Percentiles rank a stretch among this genome's conserved stretches.
Conservation (phyloP, 768 basidiomycete species). For the Agaricus sinodeliciosus region DNA sequence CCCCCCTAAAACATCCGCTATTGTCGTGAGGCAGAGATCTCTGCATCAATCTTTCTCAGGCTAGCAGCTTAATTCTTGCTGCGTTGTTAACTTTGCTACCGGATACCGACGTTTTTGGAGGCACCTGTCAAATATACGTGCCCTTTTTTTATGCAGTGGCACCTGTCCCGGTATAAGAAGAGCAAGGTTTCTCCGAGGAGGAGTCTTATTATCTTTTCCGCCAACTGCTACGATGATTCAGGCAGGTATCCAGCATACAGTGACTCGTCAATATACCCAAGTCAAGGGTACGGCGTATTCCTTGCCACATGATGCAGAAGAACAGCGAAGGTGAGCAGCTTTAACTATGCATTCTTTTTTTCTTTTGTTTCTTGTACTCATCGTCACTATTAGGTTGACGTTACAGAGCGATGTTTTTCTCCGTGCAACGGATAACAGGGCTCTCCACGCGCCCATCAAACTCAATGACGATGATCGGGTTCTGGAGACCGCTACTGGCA, state of each 20-base stretch:
- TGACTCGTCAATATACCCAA: too few species aligned
- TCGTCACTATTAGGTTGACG: neutral
- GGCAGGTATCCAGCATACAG: too few species aligned
- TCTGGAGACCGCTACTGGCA: constrained; percentile 3
- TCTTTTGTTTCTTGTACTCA: neutral
- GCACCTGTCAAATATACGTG: neutral
- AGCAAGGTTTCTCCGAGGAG: neutral
- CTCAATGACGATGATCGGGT: constrained; percentile 2
- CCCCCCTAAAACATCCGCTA: too few species aligned
- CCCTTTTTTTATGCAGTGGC: neutral
- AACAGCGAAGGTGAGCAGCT: neutral
- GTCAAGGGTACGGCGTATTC: neutral
- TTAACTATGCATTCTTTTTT: neutral
- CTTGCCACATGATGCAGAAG: constrained; percentile 4
- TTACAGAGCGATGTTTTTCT: neutral
- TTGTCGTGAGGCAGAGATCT: too few species aligned
- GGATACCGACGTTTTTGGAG: neutral
- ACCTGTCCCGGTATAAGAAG: neutral
- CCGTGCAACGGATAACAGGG: neutral
- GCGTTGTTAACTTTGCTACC: too few species aligned
- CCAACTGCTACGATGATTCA: too few species aligned
- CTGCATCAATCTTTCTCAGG: too few species aligned
- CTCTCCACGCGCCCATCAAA: neutral
- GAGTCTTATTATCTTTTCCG: too few species aligned
- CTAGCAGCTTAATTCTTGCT: too few species aligned